Evolutionary conservation across 768 basidiomycete species (phyloP), one percentile per base, ranked within the genome.

Genomic region (Galerina marginata): DNA sequence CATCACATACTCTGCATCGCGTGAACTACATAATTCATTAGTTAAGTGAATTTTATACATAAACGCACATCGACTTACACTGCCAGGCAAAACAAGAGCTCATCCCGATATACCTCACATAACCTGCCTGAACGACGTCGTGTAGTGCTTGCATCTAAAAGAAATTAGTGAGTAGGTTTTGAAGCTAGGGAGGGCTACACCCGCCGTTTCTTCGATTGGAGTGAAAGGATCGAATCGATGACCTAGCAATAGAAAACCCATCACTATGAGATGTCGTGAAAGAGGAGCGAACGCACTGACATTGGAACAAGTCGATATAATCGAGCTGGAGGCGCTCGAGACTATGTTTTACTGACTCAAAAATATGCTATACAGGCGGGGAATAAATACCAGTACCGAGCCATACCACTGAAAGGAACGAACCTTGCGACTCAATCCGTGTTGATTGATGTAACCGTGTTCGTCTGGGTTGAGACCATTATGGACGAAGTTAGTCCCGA

Each of bases 261-360:
- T 72, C 71, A 67, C 29, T 33, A n/a, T 60, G 14, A 11, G 6
- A 6, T 37, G 11, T 4, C 4, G 2, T 10, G 23, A 15, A 33
- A 12, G 4, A 20, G 26, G 15, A 36, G 12, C 20, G 37, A 1
- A 33, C 6, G 9, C 20, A 52, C 78, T 62, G 65, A 80, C 88
- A 89, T 75, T 92, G 90, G 15, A 91, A 73, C 3, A 92, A 72
- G 66, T 93, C 92, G 65, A 93, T 80, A 62, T 92, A 91, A 56
- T 92, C 91, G 33, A 90, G 71, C 49, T 91, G 87, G 2, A 93
- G 78, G 15, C 91, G 82, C 66, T 88, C 73, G 55, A 93, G 73
- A 47, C 85, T 85, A 15, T 76, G 74, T 66, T 87, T 86, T 47
- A 89, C 82, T 0, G 85, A 75, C 38, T 87, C 88, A 64, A 93